A percentile compares a stretch with the other conserved stretches of the same genome.
phyloP scores from a whole-genome alignment of 2,329 filamentous ascomycete species.

The Ophiocordyceps sinensis region DNA sequence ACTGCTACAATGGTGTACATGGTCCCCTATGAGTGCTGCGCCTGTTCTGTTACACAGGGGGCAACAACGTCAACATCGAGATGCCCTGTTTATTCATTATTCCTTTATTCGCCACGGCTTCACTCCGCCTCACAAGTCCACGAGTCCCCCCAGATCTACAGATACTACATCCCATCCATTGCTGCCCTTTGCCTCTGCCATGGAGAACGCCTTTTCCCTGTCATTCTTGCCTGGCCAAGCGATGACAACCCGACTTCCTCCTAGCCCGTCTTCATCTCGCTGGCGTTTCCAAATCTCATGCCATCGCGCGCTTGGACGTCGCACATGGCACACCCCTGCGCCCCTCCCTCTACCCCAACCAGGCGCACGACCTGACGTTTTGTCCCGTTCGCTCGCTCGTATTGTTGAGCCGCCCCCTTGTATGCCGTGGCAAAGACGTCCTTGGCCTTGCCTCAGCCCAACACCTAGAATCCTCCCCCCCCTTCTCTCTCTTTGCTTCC shows the following conservation, averaged over 20 bases:
- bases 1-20: too few species aligned
- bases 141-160: too few species aligned
- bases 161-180: too few species aligned
- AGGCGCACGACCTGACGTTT: neutral
- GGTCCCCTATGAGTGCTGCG: too few species aligned
- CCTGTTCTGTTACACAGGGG: too few species aligned
- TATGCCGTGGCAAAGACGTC: neutral
- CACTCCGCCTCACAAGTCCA: too few species aligned
- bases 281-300: neutral
- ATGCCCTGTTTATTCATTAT: neutral
- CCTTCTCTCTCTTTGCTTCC: neutral
- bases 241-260: too few species aligned
- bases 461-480: neutral
- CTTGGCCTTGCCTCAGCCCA: neutral
- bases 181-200: too few species aligned
- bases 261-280: neutral
- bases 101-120: too few species aligned
- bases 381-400: neutral
- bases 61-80: too few species aligned
- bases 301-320: slow-evolving; percentile 1
- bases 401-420: neutral
- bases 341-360: neutral
- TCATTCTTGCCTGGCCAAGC: neutral
- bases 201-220: too few species aligned
- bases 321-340: neutral